phyloP scores from a whole-genome alignment of 345 rosid species.

The Sapria himalayana region DNA sequence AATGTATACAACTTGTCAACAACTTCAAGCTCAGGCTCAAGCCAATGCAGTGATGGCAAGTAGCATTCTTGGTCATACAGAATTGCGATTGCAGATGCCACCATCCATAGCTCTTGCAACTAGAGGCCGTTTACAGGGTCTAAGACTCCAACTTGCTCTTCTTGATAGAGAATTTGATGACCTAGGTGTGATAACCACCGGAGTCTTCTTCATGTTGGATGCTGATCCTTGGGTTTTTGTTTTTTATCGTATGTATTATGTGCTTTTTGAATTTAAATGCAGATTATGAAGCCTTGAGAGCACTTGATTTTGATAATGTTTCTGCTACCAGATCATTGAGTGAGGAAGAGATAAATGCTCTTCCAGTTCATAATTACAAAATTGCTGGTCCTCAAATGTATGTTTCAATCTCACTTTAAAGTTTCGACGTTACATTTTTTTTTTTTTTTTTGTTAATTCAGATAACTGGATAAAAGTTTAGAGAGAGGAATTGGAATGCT shows the following conservation, averaged over 20 bases:
- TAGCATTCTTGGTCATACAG: conserved; percentile 76
- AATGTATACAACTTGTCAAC: conserved; percentile 92
- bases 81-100: conserved; percentile 72
- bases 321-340: conserved; percentile 53
- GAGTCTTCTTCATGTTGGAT: not conserved
- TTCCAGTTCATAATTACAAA: conserved; percentile 78
- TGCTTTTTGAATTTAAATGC: conserved; percentile 1
- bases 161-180: conserved; percentile 91
- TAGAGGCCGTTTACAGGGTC: conserved; percentile 80
- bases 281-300: conserved; percentile 92
- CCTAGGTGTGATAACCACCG: conserved; percentile 34
- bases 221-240: not conserved
- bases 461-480: too few species aligned
- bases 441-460: too few species aligned
- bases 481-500: too few species aligned
- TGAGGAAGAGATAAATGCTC: conserved; percentile 84
- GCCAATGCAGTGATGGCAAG: conserved; percentile 77
- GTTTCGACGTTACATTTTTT: too few species aligned
- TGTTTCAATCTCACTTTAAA: too few species aligned
- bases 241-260: not conserved
- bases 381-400: conserved; percentile 27
- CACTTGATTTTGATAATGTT: conserved; percentile 63
- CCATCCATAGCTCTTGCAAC: conserved; percentile 81
- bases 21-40: conserved; percentile 86
- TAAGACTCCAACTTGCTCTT: conserved; percentile 90